Evolutionary conservation across 768 basidiomycete species (phyloP).

Genomic region (Kwoniella sp.): DNA sequence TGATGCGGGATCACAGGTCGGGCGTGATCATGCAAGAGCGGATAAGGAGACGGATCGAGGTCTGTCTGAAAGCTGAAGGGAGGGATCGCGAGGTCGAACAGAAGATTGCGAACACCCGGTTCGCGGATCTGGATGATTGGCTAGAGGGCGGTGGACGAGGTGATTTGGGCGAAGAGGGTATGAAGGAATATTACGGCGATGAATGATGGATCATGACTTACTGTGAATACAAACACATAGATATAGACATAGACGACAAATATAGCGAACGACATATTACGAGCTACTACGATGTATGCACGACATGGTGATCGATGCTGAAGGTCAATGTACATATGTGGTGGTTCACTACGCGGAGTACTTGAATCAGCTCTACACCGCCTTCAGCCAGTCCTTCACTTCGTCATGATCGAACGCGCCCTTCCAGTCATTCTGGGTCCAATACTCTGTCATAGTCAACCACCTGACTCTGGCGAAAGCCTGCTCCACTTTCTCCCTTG

Average conservation of each 20-base stretch:
- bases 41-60: slow-evolving; percentile 12
- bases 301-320: no score
- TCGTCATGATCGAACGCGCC: neutral
- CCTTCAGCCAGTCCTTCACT: slow-evolving; percentile 5
- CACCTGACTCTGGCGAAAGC: neutral
- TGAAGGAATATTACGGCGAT: slow-evolving; percentile 1
- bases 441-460: slow-evolving; percentile 8
- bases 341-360: no score
- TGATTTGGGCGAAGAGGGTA: slow-evolving; percentile 12
- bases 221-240: neutral
- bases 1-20: slow-evolving; percentile 3
- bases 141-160: slow-evolving; percentile 1
- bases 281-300: slow-evolving; percentile 1
- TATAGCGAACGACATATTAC: neutral
- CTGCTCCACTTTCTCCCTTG: neutral
- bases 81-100: neutral
- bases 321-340: no score
- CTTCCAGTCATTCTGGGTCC: neutral
- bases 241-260: neutral
- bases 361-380: no score
- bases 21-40: slow-evolving; percentile 9
- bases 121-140: slow-evolving; percentile 15
- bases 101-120: neutral
- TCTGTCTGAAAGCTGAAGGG: slow-evolving; percentile 8
- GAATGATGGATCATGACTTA: neutral